These are phyloP conservation scores for Pouteria glomerata DNA, from an alignment of 148 eudicot genomes.

Conservation along the genomic window DNA sequence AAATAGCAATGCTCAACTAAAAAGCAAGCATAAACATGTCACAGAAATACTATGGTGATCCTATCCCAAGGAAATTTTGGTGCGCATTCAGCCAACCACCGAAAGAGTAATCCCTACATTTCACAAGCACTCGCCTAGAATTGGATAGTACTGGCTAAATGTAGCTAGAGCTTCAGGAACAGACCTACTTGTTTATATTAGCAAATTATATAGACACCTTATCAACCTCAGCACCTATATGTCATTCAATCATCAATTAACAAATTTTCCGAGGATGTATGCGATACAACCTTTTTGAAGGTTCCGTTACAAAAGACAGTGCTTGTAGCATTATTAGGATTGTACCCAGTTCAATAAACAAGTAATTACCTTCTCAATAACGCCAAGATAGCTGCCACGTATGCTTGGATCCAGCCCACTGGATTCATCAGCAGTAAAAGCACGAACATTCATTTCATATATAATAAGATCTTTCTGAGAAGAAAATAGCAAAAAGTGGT, in stretches of 20 bases:
- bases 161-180: not conserved
- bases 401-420: constrained; percentile 68
- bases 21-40: not conserved
- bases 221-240: not conserved
- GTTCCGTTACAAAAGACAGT: not conserved
- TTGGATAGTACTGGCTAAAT: not conserved
- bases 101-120: not conserved
- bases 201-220: not conserved
- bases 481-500: constrained; percentile 3
- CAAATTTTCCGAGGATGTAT: not conserved
- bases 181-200: not conserved
- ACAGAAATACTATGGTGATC: not conserved
- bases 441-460: constrained; percentile 98
- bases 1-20: not conserved
- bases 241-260: not conserved
- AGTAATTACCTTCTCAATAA: constrained; percentile 84
- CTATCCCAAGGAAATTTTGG: not conserved
- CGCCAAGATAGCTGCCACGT: constrained; percentile 95
- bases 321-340: not conserved
- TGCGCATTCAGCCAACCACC: not conserved
- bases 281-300: not conserved
- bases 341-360: not conserved
- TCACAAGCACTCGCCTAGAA: not conserved
- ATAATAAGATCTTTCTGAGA: constrained; percentile 90
- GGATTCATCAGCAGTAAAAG: constrained; percentile 82